phyloP scores from a whole-genome alignment of 306 rosid genomes.

The Sesbania bispinosa region DNA sequence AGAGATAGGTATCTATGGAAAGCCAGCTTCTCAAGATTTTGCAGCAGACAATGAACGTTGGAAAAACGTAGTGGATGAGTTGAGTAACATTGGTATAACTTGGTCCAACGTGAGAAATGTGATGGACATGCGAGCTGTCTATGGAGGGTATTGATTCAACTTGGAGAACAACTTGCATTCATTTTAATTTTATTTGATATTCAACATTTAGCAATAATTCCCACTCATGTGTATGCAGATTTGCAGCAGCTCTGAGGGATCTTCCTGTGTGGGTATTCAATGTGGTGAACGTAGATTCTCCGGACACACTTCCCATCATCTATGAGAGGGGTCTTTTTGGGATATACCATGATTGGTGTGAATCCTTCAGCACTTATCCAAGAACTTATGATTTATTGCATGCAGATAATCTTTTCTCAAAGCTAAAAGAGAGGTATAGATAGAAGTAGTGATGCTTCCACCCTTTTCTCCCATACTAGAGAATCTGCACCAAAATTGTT shows the following conservation, averaged over 20 bases:
- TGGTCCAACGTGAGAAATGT: conserved; percentile 80
- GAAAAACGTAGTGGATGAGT: conserved; percentile 60
- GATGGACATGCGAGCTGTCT: conserved; percentile 93
- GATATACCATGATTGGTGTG: conserved; percentile 95
- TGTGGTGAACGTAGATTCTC: conserved; percentile 77
- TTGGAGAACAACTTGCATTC: neutral
- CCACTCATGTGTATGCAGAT: conserved; percentile 43
- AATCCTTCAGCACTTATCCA: conserved; percentile 92
- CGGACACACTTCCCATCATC: conserved; percentile 87
- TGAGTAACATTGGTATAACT: conserved; percentile 66
- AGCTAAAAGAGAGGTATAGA: conserved; percentile 62
- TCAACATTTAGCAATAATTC: neutral
- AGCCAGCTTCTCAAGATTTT: conserved; percentile 86
- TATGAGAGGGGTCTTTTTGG: conserved; percentile 92
- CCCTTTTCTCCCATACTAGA: neutral
- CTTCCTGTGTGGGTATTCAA: conserved; percentile 83
- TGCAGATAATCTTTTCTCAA: conserved; percentile 89
- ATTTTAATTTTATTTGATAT: neutral
- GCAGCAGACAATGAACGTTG: conserved; percentile 69
- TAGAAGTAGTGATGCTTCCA: conserved; percentile 10
- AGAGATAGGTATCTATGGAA: conserved; percentile 76
- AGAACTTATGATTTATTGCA: conserved; percentile 81
- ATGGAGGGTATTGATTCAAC: conserved; percentile 68
- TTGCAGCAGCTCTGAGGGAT: conserved; percentile 82
- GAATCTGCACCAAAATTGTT: neutral